These are phyloP conservation scores for Tremella fuciformis DNA, from an alignment of 768 basidiomycete species.

Conservation along the genomic window DNA sequence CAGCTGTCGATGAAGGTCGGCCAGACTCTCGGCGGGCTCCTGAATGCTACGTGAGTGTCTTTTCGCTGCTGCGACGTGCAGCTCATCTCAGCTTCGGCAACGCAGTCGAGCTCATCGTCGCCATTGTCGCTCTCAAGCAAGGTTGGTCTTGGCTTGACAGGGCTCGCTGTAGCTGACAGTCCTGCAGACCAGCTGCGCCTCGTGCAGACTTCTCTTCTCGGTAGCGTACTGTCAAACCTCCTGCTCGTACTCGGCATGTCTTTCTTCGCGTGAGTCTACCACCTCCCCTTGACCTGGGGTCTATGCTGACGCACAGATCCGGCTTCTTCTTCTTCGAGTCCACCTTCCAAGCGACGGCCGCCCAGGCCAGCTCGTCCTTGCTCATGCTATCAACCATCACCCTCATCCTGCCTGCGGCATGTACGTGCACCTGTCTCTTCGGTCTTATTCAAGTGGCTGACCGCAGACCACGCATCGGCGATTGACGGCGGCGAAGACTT, in stretches of 20 bases:
- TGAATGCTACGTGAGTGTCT: conserved; percentile 62
- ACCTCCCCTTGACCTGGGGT: background rate
- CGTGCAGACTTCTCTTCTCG: conserved; percentile 90
- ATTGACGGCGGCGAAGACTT: conserved; percentile 13
- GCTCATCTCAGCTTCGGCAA: conserved; percentile 38
- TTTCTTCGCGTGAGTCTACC: conserved; percentile 62
- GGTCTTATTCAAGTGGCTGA: background rate
- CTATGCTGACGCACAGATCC: conserved; percentile 52
- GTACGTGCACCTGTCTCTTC: conserved; percentile 48
- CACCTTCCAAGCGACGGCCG: conserved; percentile 75
- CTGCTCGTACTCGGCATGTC: conserved; percentile 86
- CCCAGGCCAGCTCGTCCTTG: conserved; percentile 67
- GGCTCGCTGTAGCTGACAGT: background rate
- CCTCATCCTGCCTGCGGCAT: conserved; percentile 87
- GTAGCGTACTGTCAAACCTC: conserved; percentile 85
- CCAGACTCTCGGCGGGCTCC: conserved; percentile 76
- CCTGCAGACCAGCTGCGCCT: conserved; percentile 72
- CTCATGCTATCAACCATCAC: conserved; percentile 87
- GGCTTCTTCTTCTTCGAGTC: conserved; percentile 67
- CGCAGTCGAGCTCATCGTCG: conserved; percentile 80
- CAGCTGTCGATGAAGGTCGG: conserved; percentile 62
- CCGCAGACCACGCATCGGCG: conserved; percentile 44
- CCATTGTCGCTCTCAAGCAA: conserved; percentile 76
- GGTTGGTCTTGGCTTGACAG: conserved; percentile 54
- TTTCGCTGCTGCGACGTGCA: conserved; percentile 1